Evolutionary conservation across 257 asterid species (phyloP).

Genomic region (Solanum virginianum): DNA sequence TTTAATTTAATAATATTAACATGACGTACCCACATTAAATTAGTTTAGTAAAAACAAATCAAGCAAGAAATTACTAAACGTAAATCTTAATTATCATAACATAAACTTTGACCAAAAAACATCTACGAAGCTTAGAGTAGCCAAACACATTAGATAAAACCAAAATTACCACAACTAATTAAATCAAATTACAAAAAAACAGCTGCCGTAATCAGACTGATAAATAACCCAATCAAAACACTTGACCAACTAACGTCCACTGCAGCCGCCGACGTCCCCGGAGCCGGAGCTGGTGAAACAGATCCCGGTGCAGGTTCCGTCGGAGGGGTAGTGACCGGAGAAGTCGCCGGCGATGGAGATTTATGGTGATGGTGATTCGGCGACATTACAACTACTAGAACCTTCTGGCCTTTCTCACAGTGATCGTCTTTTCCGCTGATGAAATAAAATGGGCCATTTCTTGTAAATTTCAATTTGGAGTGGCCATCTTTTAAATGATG

Average conservation of each 20-base stretch:
- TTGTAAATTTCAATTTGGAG: slow-evolving; percentile 29
- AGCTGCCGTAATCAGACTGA: background rate
- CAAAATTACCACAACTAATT: background rate
- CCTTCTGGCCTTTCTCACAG: slow-evolving; percentile 53
- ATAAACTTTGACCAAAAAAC: background rate
- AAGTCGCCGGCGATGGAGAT: slow-evolving; percentile 3
- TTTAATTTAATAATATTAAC: too few species aligned
- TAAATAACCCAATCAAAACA: background rate
- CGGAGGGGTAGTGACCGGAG: background rate
- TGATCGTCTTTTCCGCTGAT: slow-evolving; percentile 33
- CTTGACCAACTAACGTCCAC: background rate
- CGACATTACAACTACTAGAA: slow-evolving; percentile 37
- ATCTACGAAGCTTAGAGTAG: background rate
- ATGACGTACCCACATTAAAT: too few species aligned
- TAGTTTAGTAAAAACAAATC: background rate
- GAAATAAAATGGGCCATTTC: slow-evolving; percentile 51
- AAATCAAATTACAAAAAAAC: background rate
- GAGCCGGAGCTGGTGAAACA: background rate
- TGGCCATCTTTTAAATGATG: slow-evolving; percentile 26
- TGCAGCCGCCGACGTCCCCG: background rate
- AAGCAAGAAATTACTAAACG: background rate
- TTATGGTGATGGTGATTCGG: slow-evolving; percentile 3
- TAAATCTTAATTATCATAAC: background rate
- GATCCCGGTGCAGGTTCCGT: background rate
- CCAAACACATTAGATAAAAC: background rate